phyloP scores from a whole-genome alignment of 305 asterid genomes.

The Fraxinus ornus region DNA sequence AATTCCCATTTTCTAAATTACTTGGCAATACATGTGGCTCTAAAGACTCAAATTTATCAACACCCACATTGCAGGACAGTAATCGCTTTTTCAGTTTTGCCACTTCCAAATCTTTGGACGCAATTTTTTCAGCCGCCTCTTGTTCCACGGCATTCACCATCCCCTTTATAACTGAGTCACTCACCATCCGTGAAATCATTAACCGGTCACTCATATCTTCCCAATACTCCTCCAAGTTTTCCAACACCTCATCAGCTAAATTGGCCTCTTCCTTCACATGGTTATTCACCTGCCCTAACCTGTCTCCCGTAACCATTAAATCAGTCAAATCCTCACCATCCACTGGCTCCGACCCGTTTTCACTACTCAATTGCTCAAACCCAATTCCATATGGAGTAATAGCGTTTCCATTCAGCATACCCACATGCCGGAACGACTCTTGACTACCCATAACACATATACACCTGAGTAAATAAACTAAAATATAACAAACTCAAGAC shows the following conservation, averaged over 20 bases:
- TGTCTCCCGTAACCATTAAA: conserved; percentile 8
- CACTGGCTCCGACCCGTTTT: conserved; percentile 25
- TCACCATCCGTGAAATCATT: conserved; percentile 76
- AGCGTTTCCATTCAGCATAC: conserved; percentile 16
- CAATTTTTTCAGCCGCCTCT: conserved; percentile 61
- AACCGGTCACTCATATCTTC: conserved; percentile 63
- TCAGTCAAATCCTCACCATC: conserved; percentile 10
- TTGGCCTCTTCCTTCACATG: conserved; percentile 39
- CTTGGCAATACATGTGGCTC: conserved; percentile 15
- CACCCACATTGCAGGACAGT: conserved; percentile 24
- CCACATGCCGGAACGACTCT: conserved; percentile 36
- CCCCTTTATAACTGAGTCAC: conserved; percentile 80
- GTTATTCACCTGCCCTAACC: conserved; percentile 19
- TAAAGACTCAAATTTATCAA: conserved; percentile 23
- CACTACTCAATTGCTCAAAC: conserved; percentile 22
- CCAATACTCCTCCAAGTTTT: conserved; percentile 60
- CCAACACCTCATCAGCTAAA: conserved; percentile 67
- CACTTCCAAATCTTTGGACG: conserved; percentile 59
- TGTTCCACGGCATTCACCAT: conserved; percentile 84
- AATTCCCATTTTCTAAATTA: conserved; percentile 14
- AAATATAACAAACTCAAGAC: neutral
- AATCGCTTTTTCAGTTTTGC: conserved; percentile 40
- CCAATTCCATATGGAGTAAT: conserved; percentile 3
- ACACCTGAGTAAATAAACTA: conserved; percentile 28
- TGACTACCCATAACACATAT: conserved; percentile 49